These are phyloP conservation scores for Tephrocybe sp. DNA, from an alignment of 768 basidiomycete species.

Conservation along the genomic window DNA sequence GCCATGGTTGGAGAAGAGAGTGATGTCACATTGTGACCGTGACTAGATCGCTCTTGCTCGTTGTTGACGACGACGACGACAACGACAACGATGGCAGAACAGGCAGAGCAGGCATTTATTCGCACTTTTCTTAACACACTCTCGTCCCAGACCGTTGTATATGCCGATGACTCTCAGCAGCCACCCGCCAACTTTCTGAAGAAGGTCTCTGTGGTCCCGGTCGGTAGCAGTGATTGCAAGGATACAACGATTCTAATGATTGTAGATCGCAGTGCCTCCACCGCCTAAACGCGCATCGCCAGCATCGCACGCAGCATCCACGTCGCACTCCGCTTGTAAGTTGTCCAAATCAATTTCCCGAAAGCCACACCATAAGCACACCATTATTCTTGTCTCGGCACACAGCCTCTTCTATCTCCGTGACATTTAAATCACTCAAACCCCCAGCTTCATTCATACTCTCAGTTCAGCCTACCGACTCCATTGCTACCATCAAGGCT, in stretches of 20 bases:
- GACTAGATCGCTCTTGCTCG: background rate
- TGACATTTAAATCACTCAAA: slow-evolving; percentile 92
- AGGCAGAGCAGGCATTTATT: slow-evolving; percentile 67
- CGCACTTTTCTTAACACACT: slow-evolving; percentile 63
- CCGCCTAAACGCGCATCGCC: slow-evolving; percentile 46
- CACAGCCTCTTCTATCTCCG: slow-evolving; percentile 45
- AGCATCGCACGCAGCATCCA: slow-evolving; percentile 24
- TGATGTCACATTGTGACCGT: slow-evolving; percentile 8
- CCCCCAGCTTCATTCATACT: slow-evolving; percentile 77
- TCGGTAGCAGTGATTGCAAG: slow-evolving; percentile 28
- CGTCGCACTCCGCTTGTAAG: slow-evolving; percentile 30
- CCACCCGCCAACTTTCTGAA: slow-evolving; percentile 62
- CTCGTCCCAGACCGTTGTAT: slow-evolving; percentile 63
- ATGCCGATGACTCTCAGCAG: slow-evolving; percentile 75
- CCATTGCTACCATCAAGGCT: slow-evolving; percentile 76
- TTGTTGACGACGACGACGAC: slow-evolving; percentile 5
- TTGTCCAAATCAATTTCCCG: slow-evolving; percentile 2
- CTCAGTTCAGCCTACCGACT: slow-evolving; percentile 74
- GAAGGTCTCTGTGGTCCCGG: slow-evolving; percentile 68
- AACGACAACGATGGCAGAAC: slow-evolving; percentile 33
- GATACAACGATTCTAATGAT: slow-evolving; percentile 2
- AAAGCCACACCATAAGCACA: background rate
- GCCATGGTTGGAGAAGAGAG: slow-evolving; percentile 28
- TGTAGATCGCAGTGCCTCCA: slow-evolving; percentile 12
- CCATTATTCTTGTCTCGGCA: slow-evolving; percentile 7